These are phyloP conservation scores for Alternaria triticina DNA, from an alignment of 2,329 filamentous ascomycete genomes.

Conservation along the genomic window DNA sequence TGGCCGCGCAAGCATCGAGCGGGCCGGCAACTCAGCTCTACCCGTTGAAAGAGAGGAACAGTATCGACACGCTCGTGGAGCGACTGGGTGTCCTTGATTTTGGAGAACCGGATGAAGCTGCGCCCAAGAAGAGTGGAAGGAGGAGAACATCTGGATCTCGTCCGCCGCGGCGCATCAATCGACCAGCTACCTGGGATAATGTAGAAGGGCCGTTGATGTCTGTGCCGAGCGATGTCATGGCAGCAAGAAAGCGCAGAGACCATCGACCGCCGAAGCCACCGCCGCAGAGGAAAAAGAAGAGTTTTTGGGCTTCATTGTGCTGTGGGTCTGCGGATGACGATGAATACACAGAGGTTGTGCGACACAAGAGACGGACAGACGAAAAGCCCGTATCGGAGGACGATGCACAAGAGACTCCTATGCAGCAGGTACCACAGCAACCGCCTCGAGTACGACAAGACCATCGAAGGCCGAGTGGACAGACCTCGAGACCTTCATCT, in stretches of 20 bases:
- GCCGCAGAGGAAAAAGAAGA: conserved; percentile 36
- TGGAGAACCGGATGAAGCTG: conserved; percentile 50
- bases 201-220: conserved; percentile 55
- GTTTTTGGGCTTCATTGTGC: conserved; percentile 54
- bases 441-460: conserved; percentile 9
- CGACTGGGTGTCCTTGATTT: conserved; percentile 77
- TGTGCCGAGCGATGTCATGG: conserved; percentile 49
- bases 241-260: conserved; percentile 27
- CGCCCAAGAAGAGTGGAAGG: conserved; percentile 39
- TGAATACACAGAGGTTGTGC: conserved; percentile 47
- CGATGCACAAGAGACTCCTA: conserved; percentile 12
- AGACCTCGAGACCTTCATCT: conserved; percentile 1
- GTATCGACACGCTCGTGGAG: conserved; percentile 86
- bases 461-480: conserved; percentile 5
- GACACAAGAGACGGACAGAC: conserved; percentile 46
- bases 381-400: conserved; percentile 7
- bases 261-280: conserved; percentile 24
- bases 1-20: conserved; percentile 30
- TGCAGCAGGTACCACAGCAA: conserved; percentile 22
- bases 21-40: conserved; percentile 54
- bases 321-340: conserved; percentile 50
- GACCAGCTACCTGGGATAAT: conserved; percentile 54
- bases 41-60: conserved; percentile 70
- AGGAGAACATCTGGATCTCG: conserved; percentile 18
- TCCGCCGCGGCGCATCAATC: conserved; percentile 36